Base-by-base conservation (phyloP, 2,329 filamentous ascomycete genomes). In the Sporothrix humicola region DNA sequence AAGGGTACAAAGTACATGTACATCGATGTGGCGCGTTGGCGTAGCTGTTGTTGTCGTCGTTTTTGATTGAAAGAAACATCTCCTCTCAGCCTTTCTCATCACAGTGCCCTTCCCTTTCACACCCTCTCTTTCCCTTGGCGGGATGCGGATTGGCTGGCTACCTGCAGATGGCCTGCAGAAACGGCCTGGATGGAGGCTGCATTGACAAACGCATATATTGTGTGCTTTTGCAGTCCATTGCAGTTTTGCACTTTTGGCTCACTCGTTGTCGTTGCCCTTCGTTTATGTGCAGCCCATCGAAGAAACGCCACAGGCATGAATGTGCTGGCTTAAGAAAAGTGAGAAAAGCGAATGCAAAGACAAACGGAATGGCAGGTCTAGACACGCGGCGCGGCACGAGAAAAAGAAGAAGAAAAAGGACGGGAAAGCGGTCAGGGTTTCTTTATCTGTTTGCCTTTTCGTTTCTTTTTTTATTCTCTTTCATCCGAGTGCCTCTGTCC, bases 81-180 rank as follows among this genome's bases (percentile, higher is more conserved):
- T 26, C 13, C 23, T 52, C 20, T 52, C 46, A 31, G 23, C 2
- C 44, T 15, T 37, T 15, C 26, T 12, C 23, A 20, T 26, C 20
- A 48, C 8, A 48, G 61, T 20, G 26, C 46, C 42, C 31, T 37
- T 37, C 31, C 31, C 7, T 37, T 46, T 26, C 61, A 66, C 42
- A 46, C 61, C 26, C 46, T 52, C 44, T 37, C 46, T 37, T 20
- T 13, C 12, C 31, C 46, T 52, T 37, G 65, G 65, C 46, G 12
- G 65, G 15, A 15, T 9, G 46, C 20, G 46, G 46, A 68, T 68
- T 68, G 66, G 66, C 66, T 54, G 66, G 66, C 5, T 50, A 42
- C 66, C 48, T 69, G 66, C 66, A 69, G 66, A 54, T 54, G 66
- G 66, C 48, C 9, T 48, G 65, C 65, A 68, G 65, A 37, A 37